Evolutionary conservation across 164 flowering plant genomes (phyloP).

Genomic region (Umbellularia californica): DNA sequence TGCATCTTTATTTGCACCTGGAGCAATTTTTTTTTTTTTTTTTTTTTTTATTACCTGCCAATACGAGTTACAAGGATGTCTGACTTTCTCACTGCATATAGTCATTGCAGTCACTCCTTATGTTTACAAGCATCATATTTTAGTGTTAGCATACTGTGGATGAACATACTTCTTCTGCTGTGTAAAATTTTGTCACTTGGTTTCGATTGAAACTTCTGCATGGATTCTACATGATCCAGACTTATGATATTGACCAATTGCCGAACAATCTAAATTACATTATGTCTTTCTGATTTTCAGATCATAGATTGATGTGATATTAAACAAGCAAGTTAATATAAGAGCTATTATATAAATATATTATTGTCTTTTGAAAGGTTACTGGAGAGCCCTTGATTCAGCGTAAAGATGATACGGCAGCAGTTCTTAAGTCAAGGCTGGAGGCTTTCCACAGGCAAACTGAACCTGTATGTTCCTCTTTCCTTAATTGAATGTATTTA

Average conservation of each 20-base stretch:
- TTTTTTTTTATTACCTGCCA: too few relatives aligned
- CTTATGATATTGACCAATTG: background rate
- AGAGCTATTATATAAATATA: background rate
- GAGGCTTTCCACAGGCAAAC: constrained; percentile 91
- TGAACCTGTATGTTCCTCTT: constrained; percentile 60
- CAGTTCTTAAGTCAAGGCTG: constrained; percentile 87
- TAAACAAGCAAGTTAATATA: background rate
- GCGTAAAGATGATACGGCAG: constrained; percentile 94
- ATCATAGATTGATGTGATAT: background rate
- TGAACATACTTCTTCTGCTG: background rate
- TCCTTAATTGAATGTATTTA: background rate
- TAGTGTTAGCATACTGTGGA: too few relatives aligned
- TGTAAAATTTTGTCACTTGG: background rate
- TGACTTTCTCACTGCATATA: too few relatives aligned
- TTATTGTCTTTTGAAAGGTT: constrained; percentile 38
- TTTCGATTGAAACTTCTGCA: background rate
- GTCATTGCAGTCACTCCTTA: too few relatives aligned
- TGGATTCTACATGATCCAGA: background rate
- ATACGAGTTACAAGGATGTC: too few relatives aligned
- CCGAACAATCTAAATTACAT: background rate
- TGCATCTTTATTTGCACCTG: too few relatives aligned
- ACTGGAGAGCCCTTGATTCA: constrained; percentile 95
- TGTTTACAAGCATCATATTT: too few relatives aligned
- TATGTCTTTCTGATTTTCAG: background rate
- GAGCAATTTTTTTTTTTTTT: too few relatives aligned